Evolutionary conservation across 2,329 filamentous ascomycete species (phyloP), one percentile per base, ranked within the genome.

Genomic region (Pseudogymnoascus sp.): DNA sequence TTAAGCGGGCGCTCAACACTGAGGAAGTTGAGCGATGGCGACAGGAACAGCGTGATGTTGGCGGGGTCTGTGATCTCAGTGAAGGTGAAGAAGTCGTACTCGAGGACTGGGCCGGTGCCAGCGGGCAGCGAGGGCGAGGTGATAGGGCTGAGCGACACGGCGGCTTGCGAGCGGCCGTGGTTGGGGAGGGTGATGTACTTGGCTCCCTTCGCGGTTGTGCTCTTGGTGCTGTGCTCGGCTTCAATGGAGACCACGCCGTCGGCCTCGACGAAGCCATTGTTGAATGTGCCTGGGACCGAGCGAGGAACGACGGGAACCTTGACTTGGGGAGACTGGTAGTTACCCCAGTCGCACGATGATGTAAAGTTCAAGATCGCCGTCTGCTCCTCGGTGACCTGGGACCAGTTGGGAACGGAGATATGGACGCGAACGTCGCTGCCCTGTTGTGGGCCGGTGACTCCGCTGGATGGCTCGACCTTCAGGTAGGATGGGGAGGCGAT

Each of bases 81-180:
- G 63, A 79, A 78, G 46, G 80, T 83, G 75, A 86, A 88, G 64
- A 88, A 69, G 61, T 82, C 77, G 70, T 88, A 89, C 66, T 84
- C 80, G 7, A 88, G 77, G 4, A 79, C 79, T 0, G 85, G 84
- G 0, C 77, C 81, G 10, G 77, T 77, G 2, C 76, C 75, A 0
- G 80, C 70, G 1, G 77, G 74, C 35, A 84, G 78, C 15, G 82
- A 82, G 42, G 79, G 76, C 0, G 80, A 77, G 19, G 78, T 76
- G 33, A 79, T 78, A 0, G 84, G 83, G 68, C 78, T 78, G 4
- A 88, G 75, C 0, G 82, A 82, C 2, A 88, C 79, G 17, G 83
- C 85, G 0, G 80, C 82, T 1, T 81, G 73, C 0, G 83, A 87
- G 42, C 85, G 82, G 2, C 85, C 84, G 68, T 85, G 82, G 64